phyloP scores from a whole-genome alignment of 1,139 yeast species.

The Hansenula anomala region DNA sequence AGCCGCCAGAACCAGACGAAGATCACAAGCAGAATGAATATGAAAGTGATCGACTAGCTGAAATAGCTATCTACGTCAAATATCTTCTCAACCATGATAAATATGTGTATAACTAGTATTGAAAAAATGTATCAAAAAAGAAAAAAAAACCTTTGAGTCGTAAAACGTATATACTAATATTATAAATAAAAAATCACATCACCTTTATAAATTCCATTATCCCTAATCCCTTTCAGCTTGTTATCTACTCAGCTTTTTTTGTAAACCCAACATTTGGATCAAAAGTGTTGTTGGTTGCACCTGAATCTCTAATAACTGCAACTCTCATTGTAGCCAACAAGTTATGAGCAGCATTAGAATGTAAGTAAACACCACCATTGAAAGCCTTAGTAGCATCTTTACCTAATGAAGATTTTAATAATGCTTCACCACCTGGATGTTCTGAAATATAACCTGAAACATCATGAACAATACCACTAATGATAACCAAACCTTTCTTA shows the following conservation, averaged over 20 bases:
- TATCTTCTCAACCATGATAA: no score
- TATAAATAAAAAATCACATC: no score
- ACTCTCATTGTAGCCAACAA: conserved; percentile 93
- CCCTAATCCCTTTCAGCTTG: neutral
- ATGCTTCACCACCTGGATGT: conserved; percentile 97
- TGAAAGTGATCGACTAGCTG: no score
- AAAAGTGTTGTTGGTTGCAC: conserved; percentile 17
- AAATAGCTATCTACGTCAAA: no score
- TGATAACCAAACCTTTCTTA: conserved; percentile 61
- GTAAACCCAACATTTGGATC: conserved; percentile 13
- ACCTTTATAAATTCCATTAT: no score
- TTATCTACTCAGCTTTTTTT: conserved; percentile 5
- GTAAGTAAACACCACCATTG: conserved; percentile 96
- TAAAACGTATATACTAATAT: no score
- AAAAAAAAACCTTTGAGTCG: no score
- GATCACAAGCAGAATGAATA: no score
- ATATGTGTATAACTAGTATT: no score
- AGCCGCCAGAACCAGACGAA: no score
- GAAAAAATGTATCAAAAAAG: no score
- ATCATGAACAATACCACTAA: conserved; percentile 94
- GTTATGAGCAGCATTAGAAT: conserved; percentile 97
- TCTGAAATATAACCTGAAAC: conserved; percentile 78
- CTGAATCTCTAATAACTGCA: conserved; percentile 70
- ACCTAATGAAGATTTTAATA: conserved; percentile 81
- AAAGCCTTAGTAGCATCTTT: conserved; percentile 97